Percentiles rank a stretch among this genome's conserved stretches.
phyloP scores from a whole-genome alignment of 2,329 filamentous ascomycete species.

The Alternaria viburni region DNA sequence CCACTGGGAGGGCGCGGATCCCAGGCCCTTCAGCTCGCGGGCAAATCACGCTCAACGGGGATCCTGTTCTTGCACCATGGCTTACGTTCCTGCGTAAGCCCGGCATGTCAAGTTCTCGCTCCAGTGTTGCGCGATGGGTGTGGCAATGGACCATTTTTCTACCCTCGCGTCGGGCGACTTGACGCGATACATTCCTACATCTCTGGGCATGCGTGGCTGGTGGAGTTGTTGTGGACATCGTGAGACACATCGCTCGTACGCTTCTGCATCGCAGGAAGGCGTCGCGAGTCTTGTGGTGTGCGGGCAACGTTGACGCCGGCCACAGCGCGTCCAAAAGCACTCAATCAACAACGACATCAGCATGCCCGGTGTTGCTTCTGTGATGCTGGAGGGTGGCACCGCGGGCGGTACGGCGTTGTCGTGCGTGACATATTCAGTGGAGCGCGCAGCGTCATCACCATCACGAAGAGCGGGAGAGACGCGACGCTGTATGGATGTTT shows the following conservation, averaged over 20 bases:
- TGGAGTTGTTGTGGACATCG: slow-evolving; percentile 11
- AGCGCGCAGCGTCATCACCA: slow-evolving; percentile 29
- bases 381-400: slow-evolving; percentile 36
- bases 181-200: slow-evolving; percentile 20
- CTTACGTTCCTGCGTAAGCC: slow-evolving; percentile 40
- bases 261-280: slow-evolving; percentile 16
- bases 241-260: slow-evolving; percentile 17
- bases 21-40: slow-evolving; percentile 28
- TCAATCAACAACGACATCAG: slow-evolving; percentile 17
- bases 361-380: slow-evolving; percentile 23
- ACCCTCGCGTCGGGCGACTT: slow-evolving; percentile 11
- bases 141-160: slow-evolving; percentile 20
- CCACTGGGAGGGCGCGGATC: slow-evolving; percentile 31
- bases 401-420: slow-evolving; percentile 35
- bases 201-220: slow-evolving; percentile 8
- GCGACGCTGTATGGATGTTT: slow-evolving; percentile 40
- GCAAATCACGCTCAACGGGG: slow-evolving; percentile 42
- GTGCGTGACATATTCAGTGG: slow-evolving; percentile 28
- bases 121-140: slow-evolving; percentile 24
- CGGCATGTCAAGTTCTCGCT: slow-evolving; percentile 22
- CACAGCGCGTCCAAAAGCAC: slow-evolving; percentile 27
- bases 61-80: slow-evolving; percentile 28
- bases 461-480: slow-evolving; percentile 25
- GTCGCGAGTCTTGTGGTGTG: slow-evolving; percentile 20
- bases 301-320: slow-evolving; percentile 18